Percentiles rank a stretch among this genome's conserved stretches.
phyloP scores from a whole-genome alignment of 257 asterid species.

The Mentha longifolia region DNA sequence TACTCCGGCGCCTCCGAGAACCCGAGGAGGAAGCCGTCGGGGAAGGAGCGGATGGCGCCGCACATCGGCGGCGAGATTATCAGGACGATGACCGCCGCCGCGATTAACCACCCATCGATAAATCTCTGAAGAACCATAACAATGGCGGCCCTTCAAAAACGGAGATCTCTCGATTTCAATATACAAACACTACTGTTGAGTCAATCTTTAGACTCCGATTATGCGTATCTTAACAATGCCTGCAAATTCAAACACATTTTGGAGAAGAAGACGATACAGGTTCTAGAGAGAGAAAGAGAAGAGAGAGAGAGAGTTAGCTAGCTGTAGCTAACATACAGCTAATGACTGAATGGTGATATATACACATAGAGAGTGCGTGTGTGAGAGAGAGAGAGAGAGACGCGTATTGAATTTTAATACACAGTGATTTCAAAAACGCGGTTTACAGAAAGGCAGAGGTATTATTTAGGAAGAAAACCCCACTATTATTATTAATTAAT shows the following conservation, averaged over 20 bases:
- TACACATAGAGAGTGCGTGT: not conserved
- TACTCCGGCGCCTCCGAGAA: slow-evolving; percentile 61
- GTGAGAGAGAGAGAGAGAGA: slow-evolving; percentile 8
- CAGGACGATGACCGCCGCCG: slow-evolving; percentile 36
- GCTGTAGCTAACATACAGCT: not conserved
- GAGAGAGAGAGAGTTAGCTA: not conserved
- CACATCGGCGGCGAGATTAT: slow-evolving; percentile 43
- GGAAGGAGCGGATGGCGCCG: slow-evolving; percentile 68
- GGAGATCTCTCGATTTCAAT: not conserved
- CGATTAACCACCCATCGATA: slow-evolving; percentile 16
- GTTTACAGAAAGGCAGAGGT: slow-evolving; percentile 30
- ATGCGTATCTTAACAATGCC: not conserved
- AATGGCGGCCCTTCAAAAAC: slow-evolving; percentile 37
- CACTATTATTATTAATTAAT: not conserved
- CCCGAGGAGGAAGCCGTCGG: slow-evolving; percentile 32
- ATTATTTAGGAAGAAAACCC: not conserved
- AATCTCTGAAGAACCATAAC: slow-evolving; percentile 46
- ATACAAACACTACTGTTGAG: not conserved
- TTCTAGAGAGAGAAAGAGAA: slow-evolving; percentile 29
- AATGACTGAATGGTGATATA: slow-evolving; percentile 17
- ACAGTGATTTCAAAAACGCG: slow-evolving; percentile 42
- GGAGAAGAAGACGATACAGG: slow-evolving; percentile 14
- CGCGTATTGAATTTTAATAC: slow-evolving; percentile 6
- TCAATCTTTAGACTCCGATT: not conserved
- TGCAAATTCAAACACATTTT: slow-evolving; percentile 21